These are phyloP conservation scores for Kodamaea hsintzibuensis DNA, from an alignment of 805 yeast species.

Conservation along the genomic window DNA sequence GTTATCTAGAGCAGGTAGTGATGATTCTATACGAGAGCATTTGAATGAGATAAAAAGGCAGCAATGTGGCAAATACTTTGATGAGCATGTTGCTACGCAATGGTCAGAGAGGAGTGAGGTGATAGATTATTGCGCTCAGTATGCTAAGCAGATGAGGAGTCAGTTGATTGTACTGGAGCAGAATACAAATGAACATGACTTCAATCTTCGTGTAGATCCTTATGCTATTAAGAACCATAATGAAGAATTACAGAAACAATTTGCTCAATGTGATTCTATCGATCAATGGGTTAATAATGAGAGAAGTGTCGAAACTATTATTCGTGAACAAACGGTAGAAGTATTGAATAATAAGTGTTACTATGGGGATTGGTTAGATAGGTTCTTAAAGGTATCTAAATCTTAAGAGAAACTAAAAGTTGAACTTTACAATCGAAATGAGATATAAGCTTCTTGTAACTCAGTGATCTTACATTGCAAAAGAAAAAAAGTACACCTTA, in stretches of 20 bases:
- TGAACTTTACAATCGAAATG: not conserved
- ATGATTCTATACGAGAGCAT: constrained; percentile 41
- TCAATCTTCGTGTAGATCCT: constrained; percentile 39
- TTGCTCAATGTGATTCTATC: constrained; percentile 26
- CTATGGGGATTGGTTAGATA: constrained; percentile 37
- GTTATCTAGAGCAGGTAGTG: constrained; percentile 41
- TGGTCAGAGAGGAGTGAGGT: constrained; percentile 36
- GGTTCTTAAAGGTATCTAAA: constrained; percentile 14
- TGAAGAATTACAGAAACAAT: constrained; percentile 23
- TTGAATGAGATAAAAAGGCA: constrained; percentile 30
- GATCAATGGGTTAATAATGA: constrained; percentile 42
- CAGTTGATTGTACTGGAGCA: constrained; percentile 5
- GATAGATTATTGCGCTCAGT: constrained; percentile 32
- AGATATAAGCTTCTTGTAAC: too few species aligned
- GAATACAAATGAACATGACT: constrained; percentile 9
- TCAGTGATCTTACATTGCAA: too few species aligned
- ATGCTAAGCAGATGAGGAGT: constrained; percentile 25
- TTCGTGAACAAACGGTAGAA: constrained; percentile 32
- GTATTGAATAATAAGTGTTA: constrained; percentile 39
- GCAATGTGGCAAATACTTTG: constrained; percentile 32
- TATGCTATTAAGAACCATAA: constrained; percentile 33
- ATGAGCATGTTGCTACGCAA: constrained; percentile 30
- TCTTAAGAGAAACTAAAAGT: not conserved
- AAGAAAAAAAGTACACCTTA: too few species aligned
- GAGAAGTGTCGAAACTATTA: constrained; percentile 31